Percentiles rank a stretch among this genome's conserved stretches.
Evolutionary conservation across 331 rosid genomes (phyloP).

Genomic region (Rhamnella rubrinervis): DNA sequence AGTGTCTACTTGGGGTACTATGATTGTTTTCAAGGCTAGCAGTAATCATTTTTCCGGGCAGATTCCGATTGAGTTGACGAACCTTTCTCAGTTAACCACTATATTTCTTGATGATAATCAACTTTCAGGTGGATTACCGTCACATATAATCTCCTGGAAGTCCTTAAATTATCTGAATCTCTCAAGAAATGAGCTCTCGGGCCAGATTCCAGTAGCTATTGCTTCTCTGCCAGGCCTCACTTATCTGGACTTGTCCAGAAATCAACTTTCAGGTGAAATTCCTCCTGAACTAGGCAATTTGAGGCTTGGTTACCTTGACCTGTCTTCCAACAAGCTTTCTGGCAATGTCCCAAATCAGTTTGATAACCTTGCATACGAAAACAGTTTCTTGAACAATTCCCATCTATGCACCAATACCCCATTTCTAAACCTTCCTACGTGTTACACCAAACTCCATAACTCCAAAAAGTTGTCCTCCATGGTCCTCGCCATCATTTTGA

Average conservation of each 20-base stretch:
- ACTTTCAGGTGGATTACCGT: conserved; percentile 68
- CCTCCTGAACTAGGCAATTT: conserved; percentile 51
- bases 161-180: conserved; percentile 54
- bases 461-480: conserved; percentile 40
- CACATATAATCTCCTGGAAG: conserved; percentile 52
- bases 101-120: conserved; percentile 61
- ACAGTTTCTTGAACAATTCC: conserved; percentile 69
- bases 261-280: conserved; percentile 65
- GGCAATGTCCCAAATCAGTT: conserved; percentile 71
- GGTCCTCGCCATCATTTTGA: conserved; percentile 43
- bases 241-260: conserved; percentile 69
- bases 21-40: conserved; percentile 66
- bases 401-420: conserved; percentile 45
- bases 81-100: conserved; percentile 45
- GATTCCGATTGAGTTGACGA: conserved; percentile 57
- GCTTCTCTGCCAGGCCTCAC: conserved; percentile 47
- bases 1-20: conserved; percentile 36
- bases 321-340: conserved; percentile 72
- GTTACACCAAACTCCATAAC: conserved; percentile 30
- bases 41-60: conserved; percentile 62
- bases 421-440: conserved; percentile 38
- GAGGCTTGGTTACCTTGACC: conserved; percentile 61
- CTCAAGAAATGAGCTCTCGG: conserved; percentile 63
- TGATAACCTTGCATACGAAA: conserved; percentile 53
- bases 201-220: conserved; percentile 53